Evolutionary conservation across 805 yeast genomes (phyloP).

Genomic region (Cyberlindnera misumaiensis): DNA sequence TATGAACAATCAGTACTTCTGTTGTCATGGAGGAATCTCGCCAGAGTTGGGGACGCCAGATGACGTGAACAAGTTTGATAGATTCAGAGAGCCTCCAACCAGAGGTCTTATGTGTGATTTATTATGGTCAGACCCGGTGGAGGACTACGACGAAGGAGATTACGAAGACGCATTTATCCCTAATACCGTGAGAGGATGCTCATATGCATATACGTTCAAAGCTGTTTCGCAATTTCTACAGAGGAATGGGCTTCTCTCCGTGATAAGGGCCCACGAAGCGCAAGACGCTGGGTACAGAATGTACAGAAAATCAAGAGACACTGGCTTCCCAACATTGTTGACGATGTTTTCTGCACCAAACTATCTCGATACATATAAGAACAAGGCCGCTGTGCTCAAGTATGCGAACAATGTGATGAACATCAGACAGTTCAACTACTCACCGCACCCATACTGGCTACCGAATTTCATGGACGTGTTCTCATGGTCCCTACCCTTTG

Average conservation of each 20-base stretch:
- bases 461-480: conserved; percentile 97
- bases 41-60: conserved; percentile 70
- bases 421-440: conserved; percentile 85
- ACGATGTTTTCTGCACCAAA: conserved; percentile 96
- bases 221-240: conserved; percentile 73
- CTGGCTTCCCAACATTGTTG: conserved; percentile 85
- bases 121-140: conserved; percentile 95
- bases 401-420: conserved; percentile 91
- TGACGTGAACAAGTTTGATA: conserved; percentile 61
- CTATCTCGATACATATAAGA: conserved; percentile 84
- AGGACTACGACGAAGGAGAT: conserved; percentile 71
- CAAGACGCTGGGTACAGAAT: conserved; percentile 96
- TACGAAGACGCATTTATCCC: conserved; percentile 43
- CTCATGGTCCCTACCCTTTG: conserved; percentile 96
- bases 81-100: conserved; percentile 91
- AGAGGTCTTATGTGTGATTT: conserved; percentile 91
- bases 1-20: conserved; percentile 89
- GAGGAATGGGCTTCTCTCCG: conserved; percentile 69
- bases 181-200: conserved; percentile 84
- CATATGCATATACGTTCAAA: conserved; percentile 78
- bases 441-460: conserved; percentile 95
- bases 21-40: conserved; percentile 94
- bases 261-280: conserved; percentile 95
- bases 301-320: conserved; percentile 76
- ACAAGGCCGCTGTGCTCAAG: conserved; percentile 91